Percentiles rank a stretch among this genome's conserved stretches.
Evolutionary conservation across 306 rosid species (phyloP).

Genomic region (Hippophae gyantsensis): DNA sequence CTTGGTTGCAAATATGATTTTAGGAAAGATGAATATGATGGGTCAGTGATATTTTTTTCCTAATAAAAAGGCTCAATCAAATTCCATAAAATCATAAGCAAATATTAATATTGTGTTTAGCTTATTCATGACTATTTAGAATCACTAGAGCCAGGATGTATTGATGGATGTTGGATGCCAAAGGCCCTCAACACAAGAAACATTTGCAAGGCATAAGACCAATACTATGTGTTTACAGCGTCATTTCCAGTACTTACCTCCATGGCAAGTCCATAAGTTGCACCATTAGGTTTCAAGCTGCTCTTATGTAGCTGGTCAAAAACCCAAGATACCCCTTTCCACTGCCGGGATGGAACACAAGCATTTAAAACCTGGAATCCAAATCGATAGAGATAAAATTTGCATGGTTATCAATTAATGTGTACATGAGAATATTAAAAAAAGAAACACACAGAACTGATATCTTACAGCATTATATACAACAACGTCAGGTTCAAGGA

Average conservation of each 20-base stretch:
- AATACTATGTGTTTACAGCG: too few species aligned
- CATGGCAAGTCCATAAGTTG: conserved; percentile 91
- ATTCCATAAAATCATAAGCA: too few species aligned
- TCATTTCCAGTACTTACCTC: conserved; percentile 50
- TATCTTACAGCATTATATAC: conserved; percentile 79
- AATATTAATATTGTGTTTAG: too few species aligned
- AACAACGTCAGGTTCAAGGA: conserved; percentile 72
- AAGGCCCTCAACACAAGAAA: too few species aligned
- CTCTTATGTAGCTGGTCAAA: conserved; percentile 50
- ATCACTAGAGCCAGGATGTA: too few species aligned
- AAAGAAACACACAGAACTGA: conserved; percentile 4
- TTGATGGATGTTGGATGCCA: too few species aligned
- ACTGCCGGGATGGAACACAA: conserved; percentile 63
- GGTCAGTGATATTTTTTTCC: conserved; percentile 5
- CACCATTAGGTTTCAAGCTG: conserved; percentile 75
- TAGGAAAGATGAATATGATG: conserved; percentile 12
- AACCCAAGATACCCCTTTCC: conserved; percentile 90
- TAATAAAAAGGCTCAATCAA: not conserved
- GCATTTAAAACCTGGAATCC: conserved; percentile 71
- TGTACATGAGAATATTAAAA: conserved; percentile 7
- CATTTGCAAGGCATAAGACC: too few species aligned
- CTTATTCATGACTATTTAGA: too few species aligned
- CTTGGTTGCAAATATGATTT: conserved; percentile 10
- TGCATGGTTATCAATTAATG: conserved; percentile 17
- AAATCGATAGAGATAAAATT: conserved; percentile 18